Conservation (phyloP, 805 yeast genomes). For the Candida tibetensis region DNA sequence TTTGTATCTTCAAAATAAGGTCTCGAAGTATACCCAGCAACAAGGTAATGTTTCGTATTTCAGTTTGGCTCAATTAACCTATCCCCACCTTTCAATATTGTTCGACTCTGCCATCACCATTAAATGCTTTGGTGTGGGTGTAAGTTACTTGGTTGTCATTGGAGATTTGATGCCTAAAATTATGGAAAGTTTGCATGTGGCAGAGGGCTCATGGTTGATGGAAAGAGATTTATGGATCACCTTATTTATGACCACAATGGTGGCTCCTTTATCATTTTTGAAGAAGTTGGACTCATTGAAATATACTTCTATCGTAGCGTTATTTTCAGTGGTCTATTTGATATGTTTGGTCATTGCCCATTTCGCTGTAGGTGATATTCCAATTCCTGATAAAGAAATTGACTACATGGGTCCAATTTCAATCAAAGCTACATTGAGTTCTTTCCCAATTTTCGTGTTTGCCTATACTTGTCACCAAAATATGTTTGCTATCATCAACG, state of each 20-base stretch:
- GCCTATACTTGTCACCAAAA: conserved; percentile 84
- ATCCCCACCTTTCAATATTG: conserved; percentile 65
- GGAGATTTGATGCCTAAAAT: conserved; percentile 75
- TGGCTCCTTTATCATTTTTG: conserved; percentile 62
- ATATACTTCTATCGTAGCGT: conserved; percentile 68
- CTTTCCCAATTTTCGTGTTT: conserved; percentile 72
- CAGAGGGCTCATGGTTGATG: conserved; percentile 19
- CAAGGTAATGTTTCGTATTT: conserved; percentile 42
- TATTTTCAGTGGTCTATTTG: conserved; percentile 63
- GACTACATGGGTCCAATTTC: conserved; percentile 41
- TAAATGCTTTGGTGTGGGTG: conserved; percentile 77
- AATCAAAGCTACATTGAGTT: conserved; percentile 44
- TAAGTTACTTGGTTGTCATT: conserved; percentile 67
- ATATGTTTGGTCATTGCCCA: conserved; percentile 53
- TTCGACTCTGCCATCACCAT: conserved; percentile 73
- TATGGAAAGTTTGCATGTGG: conserved; percentile 35
- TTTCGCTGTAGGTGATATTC: conserved; percentile 31
- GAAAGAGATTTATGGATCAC: conserved; percentile 54
- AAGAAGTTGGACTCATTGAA: conserved; percentile 65
- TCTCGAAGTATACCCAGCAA: conserved; percentile 51
- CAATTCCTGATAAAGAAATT: conserved; percentile 14
- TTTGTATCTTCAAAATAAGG: conserved; percentile 56
- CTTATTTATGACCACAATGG: conserved; percentile 46
- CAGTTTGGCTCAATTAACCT: conserved; percentile 54
- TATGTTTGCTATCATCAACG: conserved; percentile 73